Conservation (phyloP, 2,329 filamentous ascomycete species). For the Colletotrichum falcatum region DNA sequence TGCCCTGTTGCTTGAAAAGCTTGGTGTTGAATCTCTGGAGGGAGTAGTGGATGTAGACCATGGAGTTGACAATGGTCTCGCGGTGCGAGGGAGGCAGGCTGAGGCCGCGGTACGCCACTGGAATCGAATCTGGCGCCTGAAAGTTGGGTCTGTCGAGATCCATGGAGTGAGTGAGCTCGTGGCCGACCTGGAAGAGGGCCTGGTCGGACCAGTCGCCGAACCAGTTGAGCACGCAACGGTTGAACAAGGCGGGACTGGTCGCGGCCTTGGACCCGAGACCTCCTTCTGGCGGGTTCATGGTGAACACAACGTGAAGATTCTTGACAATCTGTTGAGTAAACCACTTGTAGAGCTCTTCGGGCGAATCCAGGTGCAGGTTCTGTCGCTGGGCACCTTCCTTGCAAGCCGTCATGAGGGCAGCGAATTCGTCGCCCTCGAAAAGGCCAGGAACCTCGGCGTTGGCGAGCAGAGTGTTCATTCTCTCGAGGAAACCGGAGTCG, state of each 20-base stretch:
- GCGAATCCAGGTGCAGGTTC: slow-evolving; percentile 93
- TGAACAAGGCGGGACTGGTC: slow-evolving; percentile 98
- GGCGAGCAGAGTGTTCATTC: slow-evolving; percentile 98
- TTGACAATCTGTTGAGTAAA: slow-evolving; percentile 99
- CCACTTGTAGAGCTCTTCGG: slow-evolving; percentile 99
- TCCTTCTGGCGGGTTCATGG: slow-evolving; percentile 98
- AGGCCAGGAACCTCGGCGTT: slow-evolving; percentile 99
- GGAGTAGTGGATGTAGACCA: slow-evolving; percentile 99
- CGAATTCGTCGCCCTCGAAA: slow-evolving; percentile 98
- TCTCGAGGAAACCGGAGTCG: slow-evolving; percentile 97
- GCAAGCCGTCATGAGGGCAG: slow-evolving; percentile 98
- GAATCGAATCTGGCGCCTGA: slow-evolving; percentile 88
- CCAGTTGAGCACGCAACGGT: slow-evolving; percentile 99
- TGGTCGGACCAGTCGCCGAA: slow-evolving; percentile 99
- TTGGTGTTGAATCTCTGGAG: slow-evolving; percentile 90
- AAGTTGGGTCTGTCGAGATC: slow-evolving; percentile 93
- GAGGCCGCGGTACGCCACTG: slow-evolving; percentile 90
- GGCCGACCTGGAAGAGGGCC: slow-evolving; percentile 96
- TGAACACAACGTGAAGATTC: slow-evolving; percentile 99
- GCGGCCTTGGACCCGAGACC: slow-evolving; percentile 95
- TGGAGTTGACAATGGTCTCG: slow-evolving; percentile 93
- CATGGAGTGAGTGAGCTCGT: slow-evolving; percentile 94
- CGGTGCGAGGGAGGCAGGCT: slow-evolving; percentile 88
- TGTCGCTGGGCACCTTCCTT: slow-evolving; percentile 98
- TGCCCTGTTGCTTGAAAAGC: slow-evolving; percentile 90